Conservation (phyloP, 345 rosid species). For the Durio zibethinus region DNA sequence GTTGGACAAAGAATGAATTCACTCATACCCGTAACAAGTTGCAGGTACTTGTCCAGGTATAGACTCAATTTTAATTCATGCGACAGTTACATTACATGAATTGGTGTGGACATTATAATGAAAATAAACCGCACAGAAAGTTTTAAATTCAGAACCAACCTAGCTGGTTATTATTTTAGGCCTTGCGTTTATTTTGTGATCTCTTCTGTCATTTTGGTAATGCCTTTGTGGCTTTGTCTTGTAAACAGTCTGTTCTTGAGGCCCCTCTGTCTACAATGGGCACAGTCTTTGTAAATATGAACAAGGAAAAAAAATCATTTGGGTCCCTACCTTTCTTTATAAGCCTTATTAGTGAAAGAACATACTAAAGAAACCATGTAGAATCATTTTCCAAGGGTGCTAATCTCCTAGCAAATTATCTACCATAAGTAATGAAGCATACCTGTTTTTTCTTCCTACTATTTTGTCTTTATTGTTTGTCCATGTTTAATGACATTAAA, state of each 20-base stretch:
- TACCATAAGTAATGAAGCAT: not conserved
- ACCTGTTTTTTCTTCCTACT: not conserved
- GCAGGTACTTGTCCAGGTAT: conserved; percentile 36
- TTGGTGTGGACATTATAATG: not conserved
- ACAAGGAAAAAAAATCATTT: not conserved
- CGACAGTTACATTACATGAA: not conserved
- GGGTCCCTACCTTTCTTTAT: not conserved
- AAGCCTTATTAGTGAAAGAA: not conserved
- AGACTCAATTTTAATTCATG: not conserved
- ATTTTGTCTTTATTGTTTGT: not conserved
- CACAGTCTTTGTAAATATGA: not conserved
- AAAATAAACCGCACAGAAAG: not conserved
- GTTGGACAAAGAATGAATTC: conserved; percentile 38
- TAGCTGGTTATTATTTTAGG: not conserved
- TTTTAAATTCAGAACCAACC: not conserved
- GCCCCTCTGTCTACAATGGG: not conserved
- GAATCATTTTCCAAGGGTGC: not conserved
- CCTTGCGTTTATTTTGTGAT: not conserved
- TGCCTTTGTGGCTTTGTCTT: conserved; percentile 1
- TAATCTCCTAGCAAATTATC: not conserved
- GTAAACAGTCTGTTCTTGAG: not conserved
- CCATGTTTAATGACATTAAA: not conserved
- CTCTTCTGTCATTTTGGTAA: not conserved
- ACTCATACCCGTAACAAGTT: conserved; percentile 30
- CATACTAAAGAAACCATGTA: not conserved